A percentile compares a stretch with the other conserved stretches of the same genome.
phyloP scores from a whole-genome alignment of 805 yeast genomes.

The Wickerhamiella siamensis region DNA sequence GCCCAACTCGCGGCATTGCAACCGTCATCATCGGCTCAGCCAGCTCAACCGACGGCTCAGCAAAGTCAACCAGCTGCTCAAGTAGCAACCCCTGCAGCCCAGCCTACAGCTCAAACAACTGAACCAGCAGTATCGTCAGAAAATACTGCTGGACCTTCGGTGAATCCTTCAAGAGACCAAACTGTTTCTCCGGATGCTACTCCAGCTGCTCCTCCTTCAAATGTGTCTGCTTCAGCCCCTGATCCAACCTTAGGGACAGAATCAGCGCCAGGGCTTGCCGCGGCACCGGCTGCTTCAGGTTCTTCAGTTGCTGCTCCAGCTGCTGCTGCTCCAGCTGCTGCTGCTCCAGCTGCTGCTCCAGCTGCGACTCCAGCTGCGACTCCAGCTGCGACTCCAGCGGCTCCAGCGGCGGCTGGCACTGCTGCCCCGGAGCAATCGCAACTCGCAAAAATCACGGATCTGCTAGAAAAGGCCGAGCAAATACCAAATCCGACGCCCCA shows the following conservation, averaged over 20 bases:
- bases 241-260: constrained; percentile 3
- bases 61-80: neutral
- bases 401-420: constrained; percentile 4
- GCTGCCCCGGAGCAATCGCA: constrained; percentile 6
- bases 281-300: neutral
- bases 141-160: too few species aligned
- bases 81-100: constrained; percentile 4
- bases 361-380: constrained; percentile 6
- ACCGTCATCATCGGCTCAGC: constrained; percentile 3
- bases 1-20: constrained; percentile 8
- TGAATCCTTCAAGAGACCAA: too few species aligned
- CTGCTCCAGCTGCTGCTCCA: constrained; percentile 21
- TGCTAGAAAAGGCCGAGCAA: constrained; percentile 25
- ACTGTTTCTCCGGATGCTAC: constrained; percentile 4
- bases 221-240: constrained; percentile 2
- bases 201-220: neutral
- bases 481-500: constrained; percentile 25
- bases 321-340: constrained; percentile 6
- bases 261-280: neutral
- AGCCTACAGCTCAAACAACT: constrained; percentile 5
- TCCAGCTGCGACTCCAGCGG: constrained; percentile 2
- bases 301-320: neutral
- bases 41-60: neutral
- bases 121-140: too few species aligned
- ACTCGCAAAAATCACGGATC: constrained; percentile 22